Percentiles rank a stretch among this genome's conserved stretches.
These are phyloP conservation scores for Boeremia lycopersici DNA, from an alignment of 2,329 filamentous ascomycete genomes.

Conservation along the genomic window DNA sequence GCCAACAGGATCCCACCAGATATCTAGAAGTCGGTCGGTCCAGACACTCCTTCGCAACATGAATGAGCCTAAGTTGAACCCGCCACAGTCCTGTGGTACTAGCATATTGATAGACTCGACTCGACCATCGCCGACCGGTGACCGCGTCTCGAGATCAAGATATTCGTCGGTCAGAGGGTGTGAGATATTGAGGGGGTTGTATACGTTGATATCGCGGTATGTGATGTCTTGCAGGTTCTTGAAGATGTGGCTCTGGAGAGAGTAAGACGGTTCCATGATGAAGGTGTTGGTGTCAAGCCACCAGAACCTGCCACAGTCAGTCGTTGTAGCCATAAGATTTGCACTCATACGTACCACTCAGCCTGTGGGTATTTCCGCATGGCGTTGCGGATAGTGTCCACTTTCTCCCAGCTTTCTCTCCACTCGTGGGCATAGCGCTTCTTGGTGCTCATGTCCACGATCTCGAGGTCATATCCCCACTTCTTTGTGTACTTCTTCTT, in stretches of 20 bases:
- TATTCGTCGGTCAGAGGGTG: conserved; percentile 78
- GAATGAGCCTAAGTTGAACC: conserved; percentile 97
- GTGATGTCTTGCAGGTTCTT: conserved; percentile 73
- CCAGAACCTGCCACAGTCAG: conserved; percentile 79
- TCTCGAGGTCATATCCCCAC: conserved; percentile 96
- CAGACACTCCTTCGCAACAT: conserved; percentile 84
- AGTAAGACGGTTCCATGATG: conserved; percentile 94
- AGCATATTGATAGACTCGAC: conserved; percentile 83
- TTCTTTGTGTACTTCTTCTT: conserved; percentile 84
- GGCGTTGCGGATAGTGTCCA: conserved; percentile 86
- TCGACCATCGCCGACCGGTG: conserved; percentile 76
- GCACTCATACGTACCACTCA: conserved; percentile 74
- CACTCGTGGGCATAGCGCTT: conserved; percentile 98
- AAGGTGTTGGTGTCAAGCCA: conserved; percentile 98
- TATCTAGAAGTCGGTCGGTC: conserved; percentile 88
- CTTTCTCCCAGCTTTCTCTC: conserved; percentile 99
- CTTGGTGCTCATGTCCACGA: conserved; percentile 98
- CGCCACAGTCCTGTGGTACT: conserved; percentile 89
- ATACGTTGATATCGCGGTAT: conserved; percentile 95
- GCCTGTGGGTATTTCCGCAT: conserved; percentile 94
- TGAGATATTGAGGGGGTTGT: conserved; percentile 91
- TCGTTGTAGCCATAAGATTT: neutral
- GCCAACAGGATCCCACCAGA: conserved; percentile 98
- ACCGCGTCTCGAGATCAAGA: conserved; percentile 76
- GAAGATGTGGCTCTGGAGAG: conserved; percentile 89